Percentiles rank a stretch among this genome's conserved stretches.
These are phyloP conservation scores for Tulasnella sp. DNA, from an alignment of 768 basidiomycete species.

Conservation along the genomic window DNA sequence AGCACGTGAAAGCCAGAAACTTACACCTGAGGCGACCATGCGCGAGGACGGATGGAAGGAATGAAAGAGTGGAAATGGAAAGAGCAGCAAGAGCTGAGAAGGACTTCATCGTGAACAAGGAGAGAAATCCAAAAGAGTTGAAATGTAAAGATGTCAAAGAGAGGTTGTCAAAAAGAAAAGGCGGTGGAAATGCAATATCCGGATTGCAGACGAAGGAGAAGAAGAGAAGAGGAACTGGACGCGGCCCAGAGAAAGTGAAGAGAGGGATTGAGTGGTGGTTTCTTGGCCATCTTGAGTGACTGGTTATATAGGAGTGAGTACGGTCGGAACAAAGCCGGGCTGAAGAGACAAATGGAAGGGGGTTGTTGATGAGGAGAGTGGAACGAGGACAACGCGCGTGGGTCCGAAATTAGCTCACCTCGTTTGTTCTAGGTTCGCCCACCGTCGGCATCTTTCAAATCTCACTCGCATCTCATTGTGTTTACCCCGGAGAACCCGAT, in stretches of 20 bases:
- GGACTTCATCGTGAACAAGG: slow-evolving; percentile 11
- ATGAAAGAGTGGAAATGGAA: slow-evolving; percentile 16
- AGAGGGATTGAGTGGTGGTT: not conserved
- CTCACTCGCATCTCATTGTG: not conserved
- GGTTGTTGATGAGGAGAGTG: not conserved
- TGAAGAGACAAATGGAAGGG: not conserved
- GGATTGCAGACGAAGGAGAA: slow-evolving; percentile 3
- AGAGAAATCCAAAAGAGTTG: not conserved
- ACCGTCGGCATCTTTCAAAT: not conserved
- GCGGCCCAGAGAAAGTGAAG: not conserved
- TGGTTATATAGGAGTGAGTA: not conserved
- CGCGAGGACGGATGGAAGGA: slow-evolving; percentile 25
- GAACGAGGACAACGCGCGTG: not conserved
- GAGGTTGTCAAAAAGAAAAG: not conserved
- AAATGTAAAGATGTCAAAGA: not conserved
- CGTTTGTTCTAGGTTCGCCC: not conserved
- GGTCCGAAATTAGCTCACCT: not conserved
- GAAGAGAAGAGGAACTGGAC: not conserved
- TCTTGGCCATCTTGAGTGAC: not conserved
- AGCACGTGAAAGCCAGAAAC: not conserved
- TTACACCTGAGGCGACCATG: slow-evolving; percentile 34
- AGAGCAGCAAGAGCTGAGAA: not conserved
- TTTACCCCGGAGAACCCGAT: not conserved
- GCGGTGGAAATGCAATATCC: slow-evolving; percentile 6
- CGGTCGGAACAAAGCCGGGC: not conserved